Percentiles rank a stretch among this genome's conserved stretches.
These are phyloP conservation scores for Rhodamnia rubescens DNA, from an alignment of 345 rosid species.

Conservation along the genomic window DNA sequence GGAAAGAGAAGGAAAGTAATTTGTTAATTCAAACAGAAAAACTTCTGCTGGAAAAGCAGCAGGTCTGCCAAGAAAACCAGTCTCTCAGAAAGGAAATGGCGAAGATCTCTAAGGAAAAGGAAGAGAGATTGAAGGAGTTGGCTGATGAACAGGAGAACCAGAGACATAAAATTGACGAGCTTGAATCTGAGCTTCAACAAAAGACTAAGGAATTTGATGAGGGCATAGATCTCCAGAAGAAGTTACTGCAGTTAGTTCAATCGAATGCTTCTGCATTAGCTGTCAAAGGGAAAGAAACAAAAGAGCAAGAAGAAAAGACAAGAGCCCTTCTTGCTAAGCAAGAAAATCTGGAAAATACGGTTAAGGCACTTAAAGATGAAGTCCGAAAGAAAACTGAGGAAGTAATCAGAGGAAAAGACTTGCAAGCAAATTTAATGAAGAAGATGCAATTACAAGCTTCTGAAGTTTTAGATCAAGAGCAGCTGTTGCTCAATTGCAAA, in stretches of 20 bases:
- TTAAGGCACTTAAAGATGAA: slow-evolving; percentile 28
- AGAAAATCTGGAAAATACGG: slow-evolving; percentile 22
- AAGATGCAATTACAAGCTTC: slow-evolving; percentile 17
- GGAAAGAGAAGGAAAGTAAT: slow-evolving; percentile 44
- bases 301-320: slow-evolving; percentile 24
- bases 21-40: slow-evolving; percentile 34
- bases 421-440: slow-evolving; percentile 17
- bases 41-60: slow-evolving; percentile 38
- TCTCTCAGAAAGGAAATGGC: slow-evolving; percentile 31
- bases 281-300: slow-evolving; percentile 12
- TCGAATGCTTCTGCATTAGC: slow-evolving; percentile 15
- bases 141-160: slow-evolving; percentile 10
- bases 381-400: slow-evolving; percentile 17
- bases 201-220: slow-evolving; percentile 39
- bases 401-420: slow-evolving; percentile 20
- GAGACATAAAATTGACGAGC: slow-evolving; percentile 15
- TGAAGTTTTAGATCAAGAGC: slow-evolving; percentile 14
- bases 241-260: slow-evolving; percentile 28
- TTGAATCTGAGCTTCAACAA: slow-evolving; percentile 19
- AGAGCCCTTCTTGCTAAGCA: slow-evolving; percentile 26
- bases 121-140: slow-evolving; percentile 9
- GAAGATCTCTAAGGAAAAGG: slow-evolving; percentile 14
- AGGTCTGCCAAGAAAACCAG: slow-evolving; percentile 21
- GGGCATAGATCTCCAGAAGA: slow-evolving; percentile 28
- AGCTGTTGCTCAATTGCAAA: slow-evolving; percentile 12